These are phyloP conservation scores for Luvunga scandens DNA, from an alignment of 345 rosid species.

Conservation along the genomic window DNA sequence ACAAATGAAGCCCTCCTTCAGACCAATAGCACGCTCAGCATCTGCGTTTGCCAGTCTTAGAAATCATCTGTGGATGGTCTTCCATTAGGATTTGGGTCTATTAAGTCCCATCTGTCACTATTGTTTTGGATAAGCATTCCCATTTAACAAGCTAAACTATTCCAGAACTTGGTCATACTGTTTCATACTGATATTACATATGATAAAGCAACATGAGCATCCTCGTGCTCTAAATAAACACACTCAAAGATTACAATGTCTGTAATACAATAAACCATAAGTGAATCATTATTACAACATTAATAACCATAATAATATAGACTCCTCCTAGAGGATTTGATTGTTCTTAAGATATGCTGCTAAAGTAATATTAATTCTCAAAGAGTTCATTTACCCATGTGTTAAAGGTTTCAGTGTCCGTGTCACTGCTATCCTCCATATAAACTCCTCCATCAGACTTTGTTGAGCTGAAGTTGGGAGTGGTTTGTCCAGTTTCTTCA, in stretches of 20 bases:
- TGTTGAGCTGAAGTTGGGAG: background rate
- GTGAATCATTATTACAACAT: background rate
- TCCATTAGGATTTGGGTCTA: background rate
- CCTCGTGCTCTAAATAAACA: background rate
- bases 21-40: no score
- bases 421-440: background rate
- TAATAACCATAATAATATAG: background rate
- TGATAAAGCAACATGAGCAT: background rate
- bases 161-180: background rate
- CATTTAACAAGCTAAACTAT: background rate
- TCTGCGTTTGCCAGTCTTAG: background rate
- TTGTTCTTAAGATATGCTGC: background rate
- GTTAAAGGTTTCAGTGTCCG: background rate
- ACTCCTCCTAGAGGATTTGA: background rate
- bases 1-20: no score
- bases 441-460: background rate
- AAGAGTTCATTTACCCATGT: background rate
- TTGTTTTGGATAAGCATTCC: background rate
- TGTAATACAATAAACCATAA: background rate
- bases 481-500: background rate
- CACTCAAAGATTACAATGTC: background rate
- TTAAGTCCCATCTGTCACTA: background rate
- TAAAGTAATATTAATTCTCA: background rate
- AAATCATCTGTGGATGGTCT: background rate
- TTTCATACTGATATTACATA: background rate